These are phyloP conservation scores for Melanogaster broomeanus DNA, from an alignment of 768 basidiomycete species.

Conservation along the genomic window DNA sequence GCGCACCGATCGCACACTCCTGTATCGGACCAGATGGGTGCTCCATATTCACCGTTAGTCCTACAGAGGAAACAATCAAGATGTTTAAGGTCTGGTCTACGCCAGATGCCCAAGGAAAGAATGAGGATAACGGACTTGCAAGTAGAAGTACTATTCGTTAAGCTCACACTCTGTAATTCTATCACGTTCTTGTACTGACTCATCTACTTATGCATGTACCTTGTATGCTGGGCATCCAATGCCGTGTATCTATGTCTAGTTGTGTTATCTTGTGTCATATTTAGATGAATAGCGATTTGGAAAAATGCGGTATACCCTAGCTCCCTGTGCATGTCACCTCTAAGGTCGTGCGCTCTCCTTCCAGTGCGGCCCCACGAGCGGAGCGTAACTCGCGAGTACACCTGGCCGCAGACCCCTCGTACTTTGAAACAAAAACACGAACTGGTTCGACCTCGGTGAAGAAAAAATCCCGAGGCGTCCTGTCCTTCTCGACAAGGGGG, in stretches of 20 bases:
- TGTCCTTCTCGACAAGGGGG: too few relatives aligned
- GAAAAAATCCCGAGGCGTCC: neutral
- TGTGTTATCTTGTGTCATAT: constrained; percentile 10
- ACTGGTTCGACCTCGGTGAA: neutral
- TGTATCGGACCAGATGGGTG: constrained; percentile 66
- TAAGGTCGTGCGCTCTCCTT: neutral
- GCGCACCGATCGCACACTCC: constrained; percentile 55
- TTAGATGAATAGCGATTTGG: neutral
- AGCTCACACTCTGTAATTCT: constrained; percentile 1
- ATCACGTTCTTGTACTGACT: constrained; percentile 8
- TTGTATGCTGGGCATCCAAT: constrained; percentile 1
- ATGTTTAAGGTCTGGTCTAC: constrained; percentile 69
- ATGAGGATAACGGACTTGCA: constrained; percentile 20
- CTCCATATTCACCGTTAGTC: constrained; percentile 63
- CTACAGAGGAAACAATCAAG: constrained; percentile 67
- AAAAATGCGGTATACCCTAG: neutral
- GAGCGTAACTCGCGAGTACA: neutral
- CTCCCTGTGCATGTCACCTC: neutral
- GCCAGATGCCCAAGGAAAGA: constrained; percentile 17
- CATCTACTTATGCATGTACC: constrained; percentile 9
- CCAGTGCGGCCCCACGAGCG: neutral
- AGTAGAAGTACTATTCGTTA: constrained; percentile 29
- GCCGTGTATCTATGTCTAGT: constrained; percentile 8
- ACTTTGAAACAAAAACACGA: neutral
- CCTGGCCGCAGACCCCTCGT: neutral